Evolutionary conservation across 2,329 filamentous ascomycete species (phyloP).

Genomic region (Colletotrichum tanaceti): DNA sequence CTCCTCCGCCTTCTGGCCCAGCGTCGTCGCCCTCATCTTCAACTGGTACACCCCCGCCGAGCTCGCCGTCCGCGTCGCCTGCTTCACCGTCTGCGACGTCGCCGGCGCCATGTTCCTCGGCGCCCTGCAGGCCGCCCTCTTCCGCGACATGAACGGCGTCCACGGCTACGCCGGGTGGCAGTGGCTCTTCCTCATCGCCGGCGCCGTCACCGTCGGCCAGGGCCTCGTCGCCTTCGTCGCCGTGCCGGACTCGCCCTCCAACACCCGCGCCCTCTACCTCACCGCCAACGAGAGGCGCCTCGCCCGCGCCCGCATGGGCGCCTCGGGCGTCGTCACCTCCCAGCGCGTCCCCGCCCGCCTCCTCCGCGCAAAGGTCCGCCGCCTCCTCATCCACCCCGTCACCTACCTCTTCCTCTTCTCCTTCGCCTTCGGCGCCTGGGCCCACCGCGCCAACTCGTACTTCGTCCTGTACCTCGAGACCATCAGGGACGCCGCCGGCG

Average conservation of each 20-base stretch:
- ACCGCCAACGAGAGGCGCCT: conserved; percentile 46
- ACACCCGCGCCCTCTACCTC: conserved; percentile 47
- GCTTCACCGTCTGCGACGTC: conserved; percentile 58
- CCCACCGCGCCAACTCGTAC: conserved; percentile 49
- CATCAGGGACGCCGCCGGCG: conserved; percentile 44
- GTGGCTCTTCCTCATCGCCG: conserved; percentile 60
- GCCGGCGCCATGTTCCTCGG: conserved; percentile 59
- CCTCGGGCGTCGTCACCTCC: conserved; percentile 47
- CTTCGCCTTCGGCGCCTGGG: conserved; percentile 48
- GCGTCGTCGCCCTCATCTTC: conserved; percentile 54
- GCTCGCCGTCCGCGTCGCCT: conserved; percentile 53
- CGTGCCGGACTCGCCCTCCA: conserved; percentile 50
- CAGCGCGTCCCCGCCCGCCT: conserved; percentile 44
- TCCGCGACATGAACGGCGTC: conserved; percentile 55
- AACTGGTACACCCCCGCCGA: conserved; percentile 62
- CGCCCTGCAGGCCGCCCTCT: conserved; percentile 56
- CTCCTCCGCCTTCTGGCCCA: conserved; percentile 49
- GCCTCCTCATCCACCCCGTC: conserved; percentile 47
- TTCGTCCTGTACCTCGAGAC: conserved; percentile 51
- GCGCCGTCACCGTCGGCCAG: conserved; percentile 55
- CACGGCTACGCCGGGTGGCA: conserved; percentile 57
- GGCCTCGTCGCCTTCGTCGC: conserved; percentile 54
- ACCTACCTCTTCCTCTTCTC: conserved; percentile 49
- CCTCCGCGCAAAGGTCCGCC: conserved; percentile 45
- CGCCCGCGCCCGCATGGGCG: conserved; percentile 45